These are phyloP conservation scores for Leccinellum rugosiceps DNA, from an alignment of 768 basidiomycete species.

Conservation along the genomic window DNA sequence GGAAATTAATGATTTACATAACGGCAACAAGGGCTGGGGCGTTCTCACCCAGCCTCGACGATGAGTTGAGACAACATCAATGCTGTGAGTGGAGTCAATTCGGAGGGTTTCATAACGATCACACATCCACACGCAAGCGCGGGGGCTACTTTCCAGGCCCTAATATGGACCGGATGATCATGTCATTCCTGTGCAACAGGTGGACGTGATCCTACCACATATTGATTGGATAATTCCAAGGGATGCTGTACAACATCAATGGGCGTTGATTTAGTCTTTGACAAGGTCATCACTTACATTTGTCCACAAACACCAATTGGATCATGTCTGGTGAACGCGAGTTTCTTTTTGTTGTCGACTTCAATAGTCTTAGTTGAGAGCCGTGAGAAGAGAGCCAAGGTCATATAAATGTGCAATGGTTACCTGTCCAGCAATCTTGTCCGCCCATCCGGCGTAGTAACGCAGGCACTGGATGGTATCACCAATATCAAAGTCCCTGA, in stretches of 20 bases:
- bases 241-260: slow-evolving; percentile 50
- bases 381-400: slow-evolving; percentile 2
- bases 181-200: slow-evolving; percentile 1
- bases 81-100: slow-evolving; percentile 80
- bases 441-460: slow-evolving; percentile 96
- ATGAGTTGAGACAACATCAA: slow-evolving; percentile 79
- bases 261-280: slow-evolving; percentile 8
- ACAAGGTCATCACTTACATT: slow-evolving; percentile 51
- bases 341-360: slow-evolving; percentile 73
- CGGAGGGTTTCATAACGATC: slow-evolving; percentile 93
- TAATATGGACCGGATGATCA: slow-evolving; percentile 22
- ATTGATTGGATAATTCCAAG: slow-evolving; percentile 91
- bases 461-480: slow-evolving; percentile 76
- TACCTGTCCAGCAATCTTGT: slow-evolving; percentile 89
- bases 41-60: slow-evolving; percentile 73
- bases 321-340: slow-evolving; percentile 84
- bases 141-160: slow-evolving; percentile 91
- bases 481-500: slow-evolving; percentile 76
- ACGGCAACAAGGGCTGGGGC: slow-evolving; percentile 4
- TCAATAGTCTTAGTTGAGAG: slow-evolving; percentile 58
- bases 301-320: slow-evolving; percentile 95
- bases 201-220: slow-evolving; percentile 57
- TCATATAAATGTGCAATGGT: slow-evolving; percentile 6
- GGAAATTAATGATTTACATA: slow-evolving; percentile 15
- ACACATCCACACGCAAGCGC: slow-evolving; percentile 90